A percentile compares a stretch with the other conserved stretches of the same genome.
Conservation (phyloP, 805 yeast genomes). For the Saccharomycopsis fermentans region DNA sequence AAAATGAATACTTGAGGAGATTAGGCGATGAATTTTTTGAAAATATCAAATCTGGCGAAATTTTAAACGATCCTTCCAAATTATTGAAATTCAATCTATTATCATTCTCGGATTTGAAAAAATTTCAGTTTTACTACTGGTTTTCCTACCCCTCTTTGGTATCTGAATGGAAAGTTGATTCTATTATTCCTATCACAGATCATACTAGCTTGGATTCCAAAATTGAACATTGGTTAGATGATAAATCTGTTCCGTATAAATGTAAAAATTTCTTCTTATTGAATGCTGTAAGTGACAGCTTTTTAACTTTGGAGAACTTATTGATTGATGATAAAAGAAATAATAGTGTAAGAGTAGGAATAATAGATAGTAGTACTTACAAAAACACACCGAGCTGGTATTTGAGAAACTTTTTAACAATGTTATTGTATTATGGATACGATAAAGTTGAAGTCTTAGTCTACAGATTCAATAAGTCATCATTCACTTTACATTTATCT, state of each 20-base stretch:
- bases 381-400: slow-evolving; percentile 39
- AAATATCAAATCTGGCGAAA: slow-evolving; percentile 27
- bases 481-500: slow-evolving; percentile 24
- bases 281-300: slow-evolving; percentile 17
- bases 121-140: slow-evolving; percentile 86
- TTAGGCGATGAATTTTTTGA: slow-evolving; percentile 27
- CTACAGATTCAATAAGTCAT: slow-evolving; percentile 27
- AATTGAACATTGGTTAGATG: slow-evolving; percentile 19
- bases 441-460: slow-evolving; percentile 32
- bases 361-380: slow-evolving; percentile 31
- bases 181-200: not conserved
- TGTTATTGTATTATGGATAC: slow-evolving; percentile 27
- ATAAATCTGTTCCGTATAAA: slow-evolving; percentile 13
- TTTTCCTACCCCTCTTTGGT: slow-evolving; percentile 63
- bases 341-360: slow-evolving; percentile 24
- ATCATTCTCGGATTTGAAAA: slow-evolving; percentile 81
- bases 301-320: slow-evolving; percentile 14
- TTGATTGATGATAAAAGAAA: slow-evolving; percentile 19
- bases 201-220: slow-evolving; percentile 1
- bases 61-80: slow-evolving; percentile 31
- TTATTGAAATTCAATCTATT: slow-evolving; percentile 41
- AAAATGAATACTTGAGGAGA: slow-evolving; percentile 41
- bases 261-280: slow-evolving; percentile 25
- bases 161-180: slow-evolving; percentile 36
- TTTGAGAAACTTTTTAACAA: slow-evolving; percentile 47